A percentile compares a stretch with the other conserved stretches of the same genome.
Evolutionary conservation across 2,329 filamentous ascomycete species (phyloP).

Genomic region (Sporothrix luriei): DNA sequence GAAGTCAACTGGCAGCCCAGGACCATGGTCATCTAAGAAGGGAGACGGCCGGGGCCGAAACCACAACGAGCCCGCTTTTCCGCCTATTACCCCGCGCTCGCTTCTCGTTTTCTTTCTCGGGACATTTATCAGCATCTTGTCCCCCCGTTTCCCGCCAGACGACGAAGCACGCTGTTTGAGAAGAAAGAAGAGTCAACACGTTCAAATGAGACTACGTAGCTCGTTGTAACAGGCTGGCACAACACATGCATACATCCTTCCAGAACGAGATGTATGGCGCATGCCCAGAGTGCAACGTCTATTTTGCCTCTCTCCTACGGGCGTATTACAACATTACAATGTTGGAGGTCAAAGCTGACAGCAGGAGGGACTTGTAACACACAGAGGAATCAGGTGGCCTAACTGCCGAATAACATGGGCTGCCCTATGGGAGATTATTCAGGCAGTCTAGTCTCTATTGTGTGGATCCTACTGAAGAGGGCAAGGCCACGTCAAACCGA

Average conservation of each 20-base stretch:
- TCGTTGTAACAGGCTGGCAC: conserved; percentile 11
- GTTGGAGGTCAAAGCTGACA: too few species aligned
- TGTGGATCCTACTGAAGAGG: conserved; percentile 27
- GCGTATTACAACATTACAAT: not conserved
- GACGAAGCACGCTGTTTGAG: not conserved
- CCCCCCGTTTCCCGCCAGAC: not conserved
- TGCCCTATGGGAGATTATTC: conserved; percentile 12
- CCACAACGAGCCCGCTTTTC: not conserved
- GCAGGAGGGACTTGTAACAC: not conserved
- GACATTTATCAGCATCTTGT: not conserved
- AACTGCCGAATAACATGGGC: conserved; percentile 12
- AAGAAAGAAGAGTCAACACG: not conserved
- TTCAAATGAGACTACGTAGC: conserved; percentile 18
- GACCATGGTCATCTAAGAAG: conserved; percentile 39
- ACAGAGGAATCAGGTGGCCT: not conserved
- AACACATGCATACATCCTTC: conserved; percentile 32
- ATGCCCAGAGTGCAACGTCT: conserved; percentile 20
- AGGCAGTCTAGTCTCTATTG: not conserved
- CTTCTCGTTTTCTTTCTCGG: not conserved
- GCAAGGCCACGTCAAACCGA: conserved; percentile 33
- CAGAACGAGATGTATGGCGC: conserved; percentile 33
- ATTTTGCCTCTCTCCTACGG: not conserved
- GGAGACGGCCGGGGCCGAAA: not conserved
- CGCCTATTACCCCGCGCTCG: not conserved
- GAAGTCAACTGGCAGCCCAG: conserved; percentile 57